phyloP scores from a whole-genome alignment of 2,329 filamentous ascomycete species.

The Microdochium nivale region DNA sequence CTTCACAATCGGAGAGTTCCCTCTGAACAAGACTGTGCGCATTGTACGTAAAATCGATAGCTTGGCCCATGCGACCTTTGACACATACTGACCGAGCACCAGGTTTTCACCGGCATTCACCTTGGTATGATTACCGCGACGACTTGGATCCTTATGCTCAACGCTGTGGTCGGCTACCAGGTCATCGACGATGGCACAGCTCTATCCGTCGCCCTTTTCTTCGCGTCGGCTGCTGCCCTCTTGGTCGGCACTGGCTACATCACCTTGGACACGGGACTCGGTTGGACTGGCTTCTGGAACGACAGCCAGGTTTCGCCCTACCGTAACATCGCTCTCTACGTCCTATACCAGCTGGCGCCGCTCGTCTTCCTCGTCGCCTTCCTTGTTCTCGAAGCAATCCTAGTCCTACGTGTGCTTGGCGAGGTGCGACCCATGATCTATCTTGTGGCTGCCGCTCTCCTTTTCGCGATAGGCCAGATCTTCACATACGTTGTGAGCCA shows the following conservation, averaged over 20 bases:
- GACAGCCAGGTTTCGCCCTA: slow-evolving; percentile 49
- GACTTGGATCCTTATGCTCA: slow-evolving; percentile 84
- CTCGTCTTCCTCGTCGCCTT: slow-evolving; percentile 84
- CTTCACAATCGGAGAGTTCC: slow-evolving; percentile 87
- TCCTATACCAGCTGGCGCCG: slow-evolving; percentile 84
- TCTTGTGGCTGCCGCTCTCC: slow-evolving; percentile 60
- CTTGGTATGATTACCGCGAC: slow-evolving; percentile 84
- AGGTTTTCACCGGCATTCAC: slow-evolving; percentile 86
- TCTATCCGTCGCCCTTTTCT: slow-evolving; percentile 68
- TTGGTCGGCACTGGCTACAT: slow-evolving; percentile 94
- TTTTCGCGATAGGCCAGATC: slow-evolving; percentile 88
- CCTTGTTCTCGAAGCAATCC: slow-evolving; percentile 72
- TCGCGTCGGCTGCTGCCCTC: slow-evolving; percentile 60
- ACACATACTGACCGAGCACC: slow-evolving; percentile 7
- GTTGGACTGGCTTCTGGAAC: slow-evolving; percentile 74
- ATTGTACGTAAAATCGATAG: slow-evolving; percentile 44
- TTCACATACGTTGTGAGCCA: slow-evolving; percentile 94
- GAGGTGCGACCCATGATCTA: slow-evolving; percentile 93
- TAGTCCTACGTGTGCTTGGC: slow-evolving; percentile 79
- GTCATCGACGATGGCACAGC: slow-evolving; percentile 88
- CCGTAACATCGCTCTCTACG: slow-evolving; percentile 79
- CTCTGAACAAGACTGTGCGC: slow-evolving; percentile 60
- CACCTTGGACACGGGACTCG: slow-evolving; percentile 83
- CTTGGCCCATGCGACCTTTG: neutral
- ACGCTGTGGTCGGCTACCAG: slow-evolving; percentile 88